These are phyloP conservation scores for Trichoderma sp. DNA, from an alignment of 2,329 filamentous ascomycete genomes.

Conservation along the genomic window DNA sequence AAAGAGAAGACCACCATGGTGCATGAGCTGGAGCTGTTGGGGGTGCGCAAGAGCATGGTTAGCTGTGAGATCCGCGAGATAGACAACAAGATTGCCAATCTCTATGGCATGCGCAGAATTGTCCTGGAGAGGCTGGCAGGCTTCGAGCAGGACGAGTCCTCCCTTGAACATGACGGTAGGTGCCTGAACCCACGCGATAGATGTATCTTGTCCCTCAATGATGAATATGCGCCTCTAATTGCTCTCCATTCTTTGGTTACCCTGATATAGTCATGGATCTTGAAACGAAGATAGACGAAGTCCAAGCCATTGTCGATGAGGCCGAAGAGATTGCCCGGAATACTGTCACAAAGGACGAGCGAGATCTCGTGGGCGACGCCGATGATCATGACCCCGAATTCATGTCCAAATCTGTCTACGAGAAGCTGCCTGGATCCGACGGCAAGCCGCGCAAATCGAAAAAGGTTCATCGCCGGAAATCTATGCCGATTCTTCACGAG, in stretches of 20 bases:
- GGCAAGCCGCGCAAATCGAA: slow-evolving; percentile 53
- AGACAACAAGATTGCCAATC: slow-evolving; percentile 92
- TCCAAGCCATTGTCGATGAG: slow-evolving; percentile 62
- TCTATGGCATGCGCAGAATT: slow-evolving; percentile 90
- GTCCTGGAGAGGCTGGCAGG: slow-evolving; percentile 84
- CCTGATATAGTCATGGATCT: slow-evolving; percentile 61
- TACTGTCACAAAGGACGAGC: slow-evolving; percentile 56
- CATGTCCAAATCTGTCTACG: slow-evolving; percentile 98
- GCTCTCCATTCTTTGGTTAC: background rate
- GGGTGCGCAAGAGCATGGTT: slow-evolving; percentile 95
- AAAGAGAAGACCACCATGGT: slow-evolving; percentile 79
- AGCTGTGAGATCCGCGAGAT: slow-evolving; percentile 95
- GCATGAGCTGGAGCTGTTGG: slow-evolving; percentile 88
- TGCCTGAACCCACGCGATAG: slow-evolving; percentile 30
- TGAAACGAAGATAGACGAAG: slow-evolving; percentile 64
- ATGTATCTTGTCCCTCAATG: background rate
- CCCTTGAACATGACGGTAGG: slow-evolving; percentile 86
- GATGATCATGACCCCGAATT: slow-evolving; percentile 63
- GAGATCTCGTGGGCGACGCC: slow-evolving; percentile 56
- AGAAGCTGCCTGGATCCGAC: slow-evolving; percentile 73
- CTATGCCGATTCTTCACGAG: slow-evolving; percentile 94
- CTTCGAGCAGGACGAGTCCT: slow-evolving; percentile 86
- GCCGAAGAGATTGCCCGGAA: slow-evolving; percentile 59
- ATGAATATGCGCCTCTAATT: background rate
- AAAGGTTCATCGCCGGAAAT: slow-evolving; percentile 69